Conservation (phyloP, 306 rosid genomes). For the Mimosa pudica region DNA sequence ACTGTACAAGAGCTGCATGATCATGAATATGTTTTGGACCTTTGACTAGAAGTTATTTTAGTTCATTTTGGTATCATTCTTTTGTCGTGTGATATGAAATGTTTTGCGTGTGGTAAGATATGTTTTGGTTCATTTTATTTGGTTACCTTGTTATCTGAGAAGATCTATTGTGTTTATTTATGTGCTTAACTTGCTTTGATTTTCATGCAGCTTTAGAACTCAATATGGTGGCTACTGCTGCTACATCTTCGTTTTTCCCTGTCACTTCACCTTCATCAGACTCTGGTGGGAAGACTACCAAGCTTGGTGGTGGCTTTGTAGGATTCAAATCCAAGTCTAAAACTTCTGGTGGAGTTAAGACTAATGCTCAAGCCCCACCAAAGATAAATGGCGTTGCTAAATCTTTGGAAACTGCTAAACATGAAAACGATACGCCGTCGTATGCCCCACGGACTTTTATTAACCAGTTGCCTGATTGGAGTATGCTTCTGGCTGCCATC, state of each 20-base stretch:
- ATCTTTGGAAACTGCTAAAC: conserved; percentile 58
- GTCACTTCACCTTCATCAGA: conserved; percentile 59
- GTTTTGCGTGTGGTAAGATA: conserved; percentile 28
- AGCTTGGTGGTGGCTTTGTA: conserved; percentile 56
- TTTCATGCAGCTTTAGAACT: conserved; percentile 35
- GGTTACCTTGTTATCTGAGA: conserved; percentile 14
- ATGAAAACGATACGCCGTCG: conserved; percentile 59
- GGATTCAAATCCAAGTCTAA: conserved; percentile 61
- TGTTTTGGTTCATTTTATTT: not conserved
- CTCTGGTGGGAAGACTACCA: conserved; percentile 50
- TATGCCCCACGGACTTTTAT: conserved; percentile 86
- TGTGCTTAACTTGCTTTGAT: conserved; percentile 18
- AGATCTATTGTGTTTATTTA: conserved; percentile 3
- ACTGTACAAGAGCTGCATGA: not conserved
- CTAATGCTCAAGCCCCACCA: conserved; percentile 88
- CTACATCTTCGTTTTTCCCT: conserved; percentile 73
- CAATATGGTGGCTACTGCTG: conserved; percentile 94
- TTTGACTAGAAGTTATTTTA: not conserved
- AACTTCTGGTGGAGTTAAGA: conserved; percentile 70
- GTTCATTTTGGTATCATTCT: not conserved
- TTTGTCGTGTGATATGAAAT: conserved; percentile 15
- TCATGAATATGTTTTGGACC: conserved; percentile 36
- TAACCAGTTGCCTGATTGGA: conserved; percentile 98
- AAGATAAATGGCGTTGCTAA: conserved; percentile 86
- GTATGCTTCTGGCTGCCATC: conserved; percentile 99